phyloP scores from a whole-genome alignment of 345 rosid species.

The Moricandia arvensis region DNA sequence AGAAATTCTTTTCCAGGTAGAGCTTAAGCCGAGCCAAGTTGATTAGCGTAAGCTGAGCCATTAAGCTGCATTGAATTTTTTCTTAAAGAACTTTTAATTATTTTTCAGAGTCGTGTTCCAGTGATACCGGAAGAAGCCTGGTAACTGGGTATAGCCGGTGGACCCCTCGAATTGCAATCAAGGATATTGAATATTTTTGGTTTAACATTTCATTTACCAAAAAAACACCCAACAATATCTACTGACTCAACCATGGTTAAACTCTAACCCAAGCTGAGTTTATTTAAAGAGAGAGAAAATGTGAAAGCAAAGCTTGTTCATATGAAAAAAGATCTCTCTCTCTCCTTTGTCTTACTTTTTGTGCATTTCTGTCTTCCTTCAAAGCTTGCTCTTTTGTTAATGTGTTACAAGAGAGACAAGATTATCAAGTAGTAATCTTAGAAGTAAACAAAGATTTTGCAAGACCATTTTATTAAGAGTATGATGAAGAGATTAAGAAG shows the following conservation, averaged over 20 bases:
- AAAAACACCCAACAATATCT: constrained; percentile 31
- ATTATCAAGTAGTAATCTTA: background rate
- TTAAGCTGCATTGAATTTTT: background rate
- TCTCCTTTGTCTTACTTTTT: background rate
- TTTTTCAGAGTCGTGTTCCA: constrained; percentile 17
- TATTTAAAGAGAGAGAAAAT: constrained; percentile 60
- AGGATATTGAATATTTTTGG: constrained; percentile 52
- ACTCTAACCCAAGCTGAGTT: constrained; percentile 62
- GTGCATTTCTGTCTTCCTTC: background rate
- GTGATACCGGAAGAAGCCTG: constrained; percentile 41
- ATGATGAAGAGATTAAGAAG: constrained; percentile 86
- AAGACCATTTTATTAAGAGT: background rate
- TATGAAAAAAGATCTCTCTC: constrained; percentile 23
- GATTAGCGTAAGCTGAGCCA: constrained; percentile 8
- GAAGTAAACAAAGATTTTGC: background rate
- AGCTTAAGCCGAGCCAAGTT: background rate
- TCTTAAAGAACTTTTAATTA: background rate
- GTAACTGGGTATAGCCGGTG: constrained; percentile 54
- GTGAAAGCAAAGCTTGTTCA: constrained; percentile 38
- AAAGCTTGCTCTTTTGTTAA: background rate
- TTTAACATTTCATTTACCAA: constrained; percentile 16
- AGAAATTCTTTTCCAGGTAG: background rate
- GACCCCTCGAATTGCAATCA: constrained; percentile 28
- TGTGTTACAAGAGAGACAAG: background rate
- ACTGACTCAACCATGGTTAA: constrained; percentile 70